Evolutionary conservation across 805 yeast genomes (phyloP), one percentile per base, ranked within the genome.

Genomic region (Wickerhamiella siamensis): DNA sequence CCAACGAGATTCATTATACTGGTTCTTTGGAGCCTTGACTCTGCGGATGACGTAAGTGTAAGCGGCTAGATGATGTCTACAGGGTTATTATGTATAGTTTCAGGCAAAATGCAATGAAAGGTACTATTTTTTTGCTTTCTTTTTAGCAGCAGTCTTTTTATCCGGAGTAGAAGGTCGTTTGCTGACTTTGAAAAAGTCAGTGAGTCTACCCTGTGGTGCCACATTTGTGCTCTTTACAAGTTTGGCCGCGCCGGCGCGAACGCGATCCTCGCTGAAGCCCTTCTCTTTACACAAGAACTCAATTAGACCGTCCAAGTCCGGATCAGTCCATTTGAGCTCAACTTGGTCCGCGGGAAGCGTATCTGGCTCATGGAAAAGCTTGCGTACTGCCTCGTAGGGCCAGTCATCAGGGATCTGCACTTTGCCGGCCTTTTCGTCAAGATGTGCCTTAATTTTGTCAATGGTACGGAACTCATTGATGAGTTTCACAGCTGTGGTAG

Each of bases 221-320:
- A 80, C 68, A 54, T 83, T 83, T 47, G 83, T 66, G 5, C 84
- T 91, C 59, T 91, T 91, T 50, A 75, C 73, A 52, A 91, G 69
- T 59, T 88, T 79, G 33, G 75, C 83, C 4, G 87, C 87, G 31
- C 96, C 98, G 44, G 79, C 72, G 51, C 77, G 75, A 15, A 91
- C 83, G 57, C 98, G 71, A 39, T 88, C 96, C 56, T 91, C 98
- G 48, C 78, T 80, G 61, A 91, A 91, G 0, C 95, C 95, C 57
- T 88, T 87, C 45, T 84, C 80, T 40, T 69, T 73, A 27, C 84
- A 94, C 77, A 91, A 73, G 51, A 73, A 88, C 33, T 84, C 75
- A 16, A 87, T 67, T 41, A 91, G 67, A 1, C 83, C 95, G 5
- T 82, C 88, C 35, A 79, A 73, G 54, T 91, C 81, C 1, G 98